Conservation (phyloP, 2,329 filamentous ascomycete genomes). For the Nectriaceae sp. region DNA sequence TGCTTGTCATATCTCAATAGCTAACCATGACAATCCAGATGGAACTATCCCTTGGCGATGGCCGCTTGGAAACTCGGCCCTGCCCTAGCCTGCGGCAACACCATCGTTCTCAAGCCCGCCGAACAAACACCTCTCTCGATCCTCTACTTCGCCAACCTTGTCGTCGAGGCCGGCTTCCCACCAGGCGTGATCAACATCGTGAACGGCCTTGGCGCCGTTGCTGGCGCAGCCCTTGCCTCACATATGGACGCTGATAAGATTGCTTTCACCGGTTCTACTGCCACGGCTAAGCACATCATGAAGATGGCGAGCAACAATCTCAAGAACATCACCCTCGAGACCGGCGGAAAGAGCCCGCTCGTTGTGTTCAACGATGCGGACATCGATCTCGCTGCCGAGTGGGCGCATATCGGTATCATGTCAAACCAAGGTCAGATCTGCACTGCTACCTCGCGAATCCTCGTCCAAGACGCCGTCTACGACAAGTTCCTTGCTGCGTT, state of each 20-base stretch:
- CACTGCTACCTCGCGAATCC: constrained; percentile 66
- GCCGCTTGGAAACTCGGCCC: constrained; percentile 74
- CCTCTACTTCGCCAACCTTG: constrained; percentile 64
- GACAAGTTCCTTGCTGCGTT: constrained; percentile 67
- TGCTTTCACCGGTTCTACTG: constrained; percentile 75
- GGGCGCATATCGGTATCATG: constrained; percentile 52
- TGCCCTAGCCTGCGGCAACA: constrained; percentile 65
- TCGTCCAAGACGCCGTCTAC: constrained; percentile 61
- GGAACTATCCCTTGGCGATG: constrained; percentile 64
- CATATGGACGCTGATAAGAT: constrained; percentile 75
- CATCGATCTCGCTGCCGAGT: constrained; percentile 67
- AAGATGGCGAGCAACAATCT: constrained; percentile 67
- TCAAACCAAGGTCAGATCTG: constrained; percentile 67
- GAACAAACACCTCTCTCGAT: constrained; percentile 69
- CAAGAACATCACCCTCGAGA: constrained; percentile 68
- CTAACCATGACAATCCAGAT: constrained; percentile 31
- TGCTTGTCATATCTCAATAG: neutral
- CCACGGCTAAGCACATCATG: constrained; percentile 74
- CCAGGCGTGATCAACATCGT: constrained; percentile 76
- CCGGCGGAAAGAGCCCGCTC: constrained; percentile 66
- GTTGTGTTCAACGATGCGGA: constrained; percentile 67
- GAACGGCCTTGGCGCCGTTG: constrained; percentile 68
- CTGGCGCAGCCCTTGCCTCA: constrained; percentile 66
- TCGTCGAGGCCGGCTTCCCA: constrained; percentile 75
- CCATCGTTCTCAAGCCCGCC: constrained; percentile 64